Evolutionary conservation across 106 monocot species (phyloP), one percentile per base, ranked within the genome.

Genomic region (Agapanthus africanus): DNA sequence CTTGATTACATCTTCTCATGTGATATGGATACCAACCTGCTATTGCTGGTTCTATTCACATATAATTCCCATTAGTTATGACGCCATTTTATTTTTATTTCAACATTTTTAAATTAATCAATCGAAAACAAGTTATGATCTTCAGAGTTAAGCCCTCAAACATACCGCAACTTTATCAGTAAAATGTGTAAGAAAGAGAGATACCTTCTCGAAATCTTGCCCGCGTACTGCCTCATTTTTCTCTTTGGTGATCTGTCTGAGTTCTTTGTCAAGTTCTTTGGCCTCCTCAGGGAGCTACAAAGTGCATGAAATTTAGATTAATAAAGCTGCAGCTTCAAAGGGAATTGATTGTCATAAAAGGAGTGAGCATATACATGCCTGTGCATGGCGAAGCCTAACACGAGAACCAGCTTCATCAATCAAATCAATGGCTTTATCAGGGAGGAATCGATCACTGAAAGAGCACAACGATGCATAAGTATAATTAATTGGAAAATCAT

Each of bases 401-500:
- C 88, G 88, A 33, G 88, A 89, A 60, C 88, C 88, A 65, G 88
- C 88, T 72, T 89, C 88, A 80, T 89, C 88, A 71, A 88, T 69
- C 81, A 88, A 88, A 59, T 88, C 88, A 72, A 88, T 88, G 26
- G 88, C 88, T 77, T 88, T 88, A 72, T 88, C 88, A 68, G 88
- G 88, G 16, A 88, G 81, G 71, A 88, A 88, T 0, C 88, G 85
- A 63, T 89, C 88, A 61, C 88, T 89, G 88, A 19, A 67, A 19
- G 51, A 18, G 26, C 39, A 65, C 8, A 27, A 65, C 2, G 10
- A 40, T 25, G 7, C n/a, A n/a, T 61, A 61, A 61, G 61, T 18
- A 61, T 61, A 6, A 6, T 18, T 34, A 65, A n/a, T 11, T 40
- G 25, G 25, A 11, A 65, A 40, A 40, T 65, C 39, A 37, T 25